Conservation (phyloP, 331 rosid genomes). For the Acacia pycnantha region DNA sequence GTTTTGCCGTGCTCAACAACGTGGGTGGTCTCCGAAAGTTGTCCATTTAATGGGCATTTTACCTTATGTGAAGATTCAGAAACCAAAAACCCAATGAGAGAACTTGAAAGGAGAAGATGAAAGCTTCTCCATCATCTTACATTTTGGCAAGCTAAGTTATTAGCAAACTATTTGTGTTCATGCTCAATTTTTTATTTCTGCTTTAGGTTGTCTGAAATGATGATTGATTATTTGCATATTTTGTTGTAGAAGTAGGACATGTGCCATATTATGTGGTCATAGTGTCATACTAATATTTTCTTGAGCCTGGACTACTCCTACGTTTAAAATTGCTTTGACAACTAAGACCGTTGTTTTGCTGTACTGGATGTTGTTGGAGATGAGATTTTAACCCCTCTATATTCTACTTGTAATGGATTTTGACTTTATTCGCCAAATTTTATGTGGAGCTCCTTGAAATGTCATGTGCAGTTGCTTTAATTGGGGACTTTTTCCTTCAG, state of each 20-base stretch:
- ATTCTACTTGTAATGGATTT: constrained; percentile 17
- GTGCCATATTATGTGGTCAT: constrained; percentile 45
- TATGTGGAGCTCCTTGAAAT: constrained; percentile 17
- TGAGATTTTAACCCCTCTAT: constrained; percentile 17
- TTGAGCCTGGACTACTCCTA: constrained; percentile 22
- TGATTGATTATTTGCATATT: constrained; percentile 30
- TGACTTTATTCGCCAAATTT: constrained; percentile 17
- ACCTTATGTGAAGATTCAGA: constrained; percentile 77
- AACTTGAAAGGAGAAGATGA: constrained; percentile 25
- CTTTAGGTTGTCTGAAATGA: constrained; percentile 35
- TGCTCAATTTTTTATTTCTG: constrained; percentile 16
- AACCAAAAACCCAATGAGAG: constrained; percentile 68
- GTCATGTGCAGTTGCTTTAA: constrained; percentile 15
- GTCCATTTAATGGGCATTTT: constrained; percentile 59
- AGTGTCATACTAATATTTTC: constrained; percentile 29
- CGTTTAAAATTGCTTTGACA: constrained; percentile 20
- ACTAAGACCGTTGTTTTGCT: constrained; percentile 26
- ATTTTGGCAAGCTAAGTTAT: constrained; percentile 25
- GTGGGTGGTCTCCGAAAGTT: constrained; percentile 66
- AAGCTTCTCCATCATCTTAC: constrained; percentile 29
- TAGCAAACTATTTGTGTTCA: constrained; percentile 26
- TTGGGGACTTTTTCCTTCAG: not conserved
- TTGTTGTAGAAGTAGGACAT: constrained; percentile 42
- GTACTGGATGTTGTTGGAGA: constrained; percentile 23
- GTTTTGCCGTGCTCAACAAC: constrained; percentile 92